A percentile compares a stretch with the other conserved stretches of the same genome.
Evolutionary conservation across 345 rosid species (phyloP).

Genomic region (Lenwebbia sp.): DNA sequence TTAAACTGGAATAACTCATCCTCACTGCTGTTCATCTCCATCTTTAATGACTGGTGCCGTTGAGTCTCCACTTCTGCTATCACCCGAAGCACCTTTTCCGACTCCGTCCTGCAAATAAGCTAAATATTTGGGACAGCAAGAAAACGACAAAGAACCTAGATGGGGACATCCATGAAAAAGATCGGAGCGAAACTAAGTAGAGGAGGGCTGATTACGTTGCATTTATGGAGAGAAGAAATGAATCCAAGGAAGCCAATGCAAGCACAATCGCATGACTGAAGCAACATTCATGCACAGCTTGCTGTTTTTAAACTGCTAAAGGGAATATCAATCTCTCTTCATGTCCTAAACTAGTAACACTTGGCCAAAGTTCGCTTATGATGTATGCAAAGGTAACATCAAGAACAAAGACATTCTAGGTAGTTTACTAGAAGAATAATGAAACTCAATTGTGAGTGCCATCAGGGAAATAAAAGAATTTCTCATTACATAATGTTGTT

Average conservation of each 20-base stretch:
- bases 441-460: neutral
- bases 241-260: neutral
- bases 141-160: neutral
- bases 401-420: neutral
- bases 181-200: neutral
- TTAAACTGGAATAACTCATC: neutral
- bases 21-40: neutral
- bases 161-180: neutral
- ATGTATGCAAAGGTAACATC: neutral
- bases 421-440: neutral
- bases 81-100: neutral
- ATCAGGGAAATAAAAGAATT: neutral
- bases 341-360: neutral
- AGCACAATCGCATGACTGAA: neutral
- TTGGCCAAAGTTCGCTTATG: neutral
- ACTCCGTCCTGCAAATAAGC: slow-evolving; percentile 10
- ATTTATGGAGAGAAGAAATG: neutral
- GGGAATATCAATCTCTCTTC: neutral
- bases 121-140: neutral
- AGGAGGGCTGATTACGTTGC: neutral
- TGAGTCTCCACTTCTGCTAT: neutral
- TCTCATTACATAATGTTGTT: neutral
- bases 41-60: neutral
- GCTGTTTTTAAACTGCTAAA: neutral
- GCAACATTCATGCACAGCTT: neutral